These are phyloP conservation scores for Podospora pseudopauciseta DNA, from an alignment of 495 filamentous ascomycete genomes.

Conservation along the genomic window DNA sequence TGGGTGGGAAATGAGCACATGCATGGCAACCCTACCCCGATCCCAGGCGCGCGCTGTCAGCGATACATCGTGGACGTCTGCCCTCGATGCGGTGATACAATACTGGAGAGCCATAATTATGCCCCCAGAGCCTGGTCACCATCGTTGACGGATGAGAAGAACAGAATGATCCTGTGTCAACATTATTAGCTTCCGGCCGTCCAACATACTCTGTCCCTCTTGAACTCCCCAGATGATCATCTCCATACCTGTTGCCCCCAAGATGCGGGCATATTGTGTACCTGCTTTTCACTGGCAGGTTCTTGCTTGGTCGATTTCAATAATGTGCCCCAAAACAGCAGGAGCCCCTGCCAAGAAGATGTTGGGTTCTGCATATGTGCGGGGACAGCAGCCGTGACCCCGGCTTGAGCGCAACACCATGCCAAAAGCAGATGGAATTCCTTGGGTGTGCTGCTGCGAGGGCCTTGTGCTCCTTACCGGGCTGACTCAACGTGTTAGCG, in stretches of 20 bases:
- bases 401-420: conserved; percentile 1
- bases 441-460: neutral
- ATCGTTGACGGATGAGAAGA: neutral
- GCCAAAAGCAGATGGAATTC: conserved; percentile 3
- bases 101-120: neutral
- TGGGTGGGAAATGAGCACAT: conserved; percentile 11
- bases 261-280: neutral
- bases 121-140: neutral
- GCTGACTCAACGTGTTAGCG: neutral
- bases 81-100: neutral
- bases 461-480: conserved; percentile 3
- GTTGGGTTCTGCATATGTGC: neutral
- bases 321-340: conserved; percentile 8
- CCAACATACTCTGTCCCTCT: neutral
- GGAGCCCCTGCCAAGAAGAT: conserved; percentile 20
- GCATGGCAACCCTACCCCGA: conserved; percentile 6
- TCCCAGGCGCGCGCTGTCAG: neutral
- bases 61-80: neutral
- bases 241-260: neutral
- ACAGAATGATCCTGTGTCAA: neutral
- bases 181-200: neutral
- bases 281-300: neutral
- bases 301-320: neutral
- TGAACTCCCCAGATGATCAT: neutral
- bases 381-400: neutral